Conservation (phyloP, 306 rosid species). For the Hippophae gyantsensis region DNA sequence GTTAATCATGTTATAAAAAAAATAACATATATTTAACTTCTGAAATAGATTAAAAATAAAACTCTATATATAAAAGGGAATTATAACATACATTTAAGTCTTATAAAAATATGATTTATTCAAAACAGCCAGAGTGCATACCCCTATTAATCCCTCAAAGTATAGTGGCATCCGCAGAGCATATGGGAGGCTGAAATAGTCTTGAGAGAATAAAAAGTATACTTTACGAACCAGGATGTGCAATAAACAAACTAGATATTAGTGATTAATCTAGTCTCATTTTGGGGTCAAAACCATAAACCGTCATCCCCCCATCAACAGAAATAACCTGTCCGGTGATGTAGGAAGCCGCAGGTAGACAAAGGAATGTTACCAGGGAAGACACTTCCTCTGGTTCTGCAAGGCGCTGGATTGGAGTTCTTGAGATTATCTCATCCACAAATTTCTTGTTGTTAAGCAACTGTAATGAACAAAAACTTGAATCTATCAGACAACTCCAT, state of each 20-base stretch:
- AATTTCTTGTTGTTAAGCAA: slow-evolving; percentile 35
- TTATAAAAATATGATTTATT: too few species aligned
- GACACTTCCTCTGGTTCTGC: slow-evolving; percentile 78
- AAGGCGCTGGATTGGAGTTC: slow-evolving; percentile 52
- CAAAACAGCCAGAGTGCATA: too few species aligned
- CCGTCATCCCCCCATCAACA: slow-evolving; percentile 76
- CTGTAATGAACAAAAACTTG: slow-evolving; percentile 22
- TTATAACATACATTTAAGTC: too few species aligned
- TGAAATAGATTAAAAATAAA: too few species aligned
- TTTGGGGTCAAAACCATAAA: slow-evolving; percentile 44
- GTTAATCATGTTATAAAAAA: too few species aligned
- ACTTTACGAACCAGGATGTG: background rate
- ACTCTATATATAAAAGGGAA: too few species aligned
- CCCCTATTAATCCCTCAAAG: too few species aligned
- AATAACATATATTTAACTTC: too few species aligned
- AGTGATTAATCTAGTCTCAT: slow-evolving; percentile 22
- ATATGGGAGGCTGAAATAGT: too few species aligned
- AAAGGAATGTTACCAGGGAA: slow-evolving; percentile 72
- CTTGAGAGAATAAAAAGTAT: background rate
- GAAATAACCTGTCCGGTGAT: slow-evolving; percentile 66
- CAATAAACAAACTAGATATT: background rate
- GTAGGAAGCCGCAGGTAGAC: slow-evolving; percentile 81
- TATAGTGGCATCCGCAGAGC: too few species aligned
- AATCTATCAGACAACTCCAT: background rate
- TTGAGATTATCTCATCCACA: slow-evolving; percentile 29